Conservation (phyloP, 2,329 filamentous ascomycete species). For the Sporothrix variecibatus region DNA sequence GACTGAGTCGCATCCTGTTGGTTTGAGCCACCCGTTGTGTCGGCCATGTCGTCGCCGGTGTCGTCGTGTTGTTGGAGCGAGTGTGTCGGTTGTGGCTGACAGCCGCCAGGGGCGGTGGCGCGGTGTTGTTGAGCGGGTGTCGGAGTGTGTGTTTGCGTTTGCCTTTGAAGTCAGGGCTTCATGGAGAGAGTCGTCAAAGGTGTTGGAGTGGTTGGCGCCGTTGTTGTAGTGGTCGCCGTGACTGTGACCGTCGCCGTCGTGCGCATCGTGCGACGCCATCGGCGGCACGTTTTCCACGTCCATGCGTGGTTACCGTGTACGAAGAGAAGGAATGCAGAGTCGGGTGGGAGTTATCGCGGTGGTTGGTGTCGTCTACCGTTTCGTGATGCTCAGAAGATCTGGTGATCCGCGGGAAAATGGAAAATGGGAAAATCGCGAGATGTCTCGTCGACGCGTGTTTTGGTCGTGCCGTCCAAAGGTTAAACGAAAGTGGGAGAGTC, state of each 20-base stretch:
- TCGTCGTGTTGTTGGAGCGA: background rate
- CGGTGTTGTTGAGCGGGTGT: background rate
- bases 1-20: background rate
- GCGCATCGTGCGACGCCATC: constrained; percentile 25
- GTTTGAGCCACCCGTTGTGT: background rate
- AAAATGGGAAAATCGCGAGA: background rate
- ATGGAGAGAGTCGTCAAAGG: constrained; percentile 10
- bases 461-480: too few relatives aligned
- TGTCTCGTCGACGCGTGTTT: constrained; percentile 16
- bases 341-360: background rate
- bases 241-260: background rate
- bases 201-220: constrained; percentile 15
- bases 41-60: background rate
- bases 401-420: background rate
- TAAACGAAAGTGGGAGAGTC: constrained; percentile 1
- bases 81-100: background rate
- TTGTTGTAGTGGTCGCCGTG: background rate
- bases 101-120: background rate
- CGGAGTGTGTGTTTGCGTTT: background rate
- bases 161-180: background rate
- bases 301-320: too few relatives aligned
- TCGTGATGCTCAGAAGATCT: background rate
- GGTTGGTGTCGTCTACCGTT: background rate
- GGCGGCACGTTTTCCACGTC: constrained; percentile 34
- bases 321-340: background rate